These are phyloP conservation scores for Dactylellina drechsleri DNA, from an alignment of 2,329 filamentous ascomycete species.

Conservation along the genomic window DNA sequence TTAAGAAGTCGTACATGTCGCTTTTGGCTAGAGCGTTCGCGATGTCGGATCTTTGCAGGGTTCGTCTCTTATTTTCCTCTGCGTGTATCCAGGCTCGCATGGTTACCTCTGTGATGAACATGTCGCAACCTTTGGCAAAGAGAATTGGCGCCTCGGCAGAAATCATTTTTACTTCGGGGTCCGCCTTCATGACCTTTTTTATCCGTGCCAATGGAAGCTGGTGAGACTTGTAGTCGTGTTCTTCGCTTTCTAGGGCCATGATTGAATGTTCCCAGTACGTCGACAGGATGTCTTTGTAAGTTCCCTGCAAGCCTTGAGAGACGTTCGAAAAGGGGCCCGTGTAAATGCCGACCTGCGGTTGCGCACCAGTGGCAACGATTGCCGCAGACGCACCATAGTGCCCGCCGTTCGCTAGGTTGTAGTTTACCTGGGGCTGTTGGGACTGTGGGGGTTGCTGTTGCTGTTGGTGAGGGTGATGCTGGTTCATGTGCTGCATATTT, in stretches of 20 bases:
- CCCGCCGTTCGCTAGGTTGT: conserved; percentile 41
- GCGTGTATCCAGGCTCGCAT: conserved; percentile 99
- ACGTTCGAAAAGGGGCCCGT: conserved; percentile 75
- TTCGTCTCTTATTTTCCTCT: conserved; percentile 97
- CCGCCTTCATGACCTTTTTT: conserved; percentile 99
- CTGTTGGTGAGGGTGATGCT: conserved; percentile 49
- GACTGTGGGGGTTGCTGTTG: conserved; percentile 33
- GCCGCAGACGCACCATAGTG: conserved; percentile 59
- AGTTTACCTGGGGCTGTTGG: conserved; percentile 34
- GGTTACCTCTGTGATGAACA: conserved; percentile 98
- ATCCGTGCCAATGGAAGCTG: conserved; percentile 96
- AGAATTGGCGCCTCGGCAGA: conserved; percentile 97
- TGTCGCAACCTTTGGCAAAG: conserved; percentile 98
- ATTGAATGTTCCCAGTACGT: conserved; percentile 99
- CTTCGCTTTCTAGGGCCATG: conserved; percentile 91
- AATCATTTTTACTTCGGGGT: conserved; percentile 99
- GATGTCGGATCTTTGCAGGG: conserved; percentile 94
- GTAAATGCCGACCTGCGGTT: conserved; percentile 58
- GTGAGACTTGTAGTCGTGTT: conserved; percentile 98
- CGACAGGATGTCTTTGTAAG: conserved; percentile 95
- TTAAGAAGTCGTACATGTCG: conserved; percentile 99
- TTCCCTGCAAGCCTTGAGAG: conserved; percentile 90
- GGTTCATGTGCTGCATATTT: conserved; percentile 54
- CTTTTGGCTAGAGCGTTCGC: conserved; percentile 94
- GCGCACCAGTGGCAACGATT: conserved; percentile 57